Percentiles rank a stretch among this genome's conserved stretches.
phyloP scores from a whole-genome alignment of 2,329 filamentous ascomycete genomes.

The Monosporascus ibericus region DNA sequence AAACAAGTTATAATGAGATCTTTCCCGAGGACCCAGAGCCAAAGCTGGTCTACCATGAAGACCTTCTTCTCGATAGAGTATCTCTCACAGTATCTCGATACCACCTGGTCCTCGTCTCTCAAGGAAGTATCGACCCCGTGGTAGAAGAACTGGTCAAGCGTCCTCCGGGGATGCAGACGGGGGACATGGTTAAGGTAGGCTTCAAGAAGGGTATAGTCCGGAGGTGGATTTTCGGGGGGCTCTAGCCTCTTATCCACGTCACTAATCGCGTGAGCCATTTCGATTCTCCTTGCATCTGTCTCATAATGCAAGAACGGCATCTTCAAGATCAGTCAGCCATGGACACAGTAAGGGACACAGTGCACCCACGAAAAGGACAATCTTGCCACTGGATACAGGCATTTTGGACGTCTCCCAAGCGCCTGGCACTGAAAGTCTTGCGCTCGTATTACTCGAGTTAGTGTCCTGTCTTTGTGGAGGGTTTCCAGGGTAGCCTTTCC shows the following conservation, averaged over 20 bases:
- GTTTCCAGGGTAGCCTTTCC: slow-evolving; percentile 30
- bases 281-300: slow-evolving; percentile 44
- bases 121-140: slow-evolving; percentile 55
- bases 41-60: slow-evolving; percentile 65
- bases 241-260: slow-evolving; percentile 25
- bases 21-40: slow-evolving; percentile 55
- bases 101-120: slow-evolving; percentile 58
- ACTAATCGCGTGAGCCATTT: slow-evolving; percentile 50
- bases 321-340: slow-evolving; percentile 30
- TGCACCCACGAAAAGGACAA: slow-evolving; percentile 30
- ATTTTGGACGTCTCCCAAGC: slow-evolving; percentile 24
- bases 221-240: slow-evolving; percentile 18
- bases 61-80: slow-evolving; percentile 45
- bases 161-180: slow-evolving; percentile 53
- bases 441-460: slow-evolving; percentile 9
- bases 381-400: slow-evolving; percentile 26
- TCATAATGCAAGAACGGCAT: slow-evolving; percentile 65
- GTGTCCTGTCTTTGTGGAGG: slow-evolving; percentile 27
- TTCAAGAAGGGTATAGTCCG: slow-evolving; percentile 40
- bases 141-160: slow-evolving; percentile 61
- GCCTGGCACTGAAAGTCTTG: slow-evolving; percentile 12
- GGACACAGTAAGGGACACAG: slow-evolving; percentile 11
- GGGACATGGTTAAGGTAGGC: slow-evolving; percentile 40
- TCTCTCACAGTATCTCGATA: slow-evolving; percentile 48
- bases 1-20: slow-evolving; percentile 56